Base-by-base conservation (phyloP, 257 asterid genomes). In the Ajuga chamaepitys region DNA sequence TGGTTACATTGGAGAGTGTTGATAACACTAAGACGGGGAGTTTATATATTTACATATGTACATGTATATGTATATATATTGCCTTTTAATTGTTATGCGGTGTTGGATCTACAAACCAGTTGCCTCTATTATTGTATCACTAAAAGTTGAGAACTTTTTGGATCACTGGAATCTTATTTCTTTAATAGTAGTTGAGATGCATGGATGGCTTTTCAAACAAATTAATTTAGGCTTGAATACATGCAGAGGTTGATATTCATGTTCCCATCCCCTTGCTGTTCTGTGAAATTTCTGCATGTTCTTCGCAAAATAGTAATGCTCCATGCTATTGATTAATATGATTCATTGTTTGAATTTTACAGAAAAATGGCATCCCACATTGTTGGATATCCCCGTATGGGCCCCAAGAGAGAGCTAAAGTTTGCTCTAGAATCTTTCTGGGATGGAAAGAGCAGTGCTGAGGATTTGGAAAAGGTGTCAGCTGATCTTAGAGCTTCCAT, bases 301-400 rank as follows among this genome's bases (percentile, higher is more conserved):
- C 18, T 9, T 51, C 18, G 28, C 22, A 9, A 18, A 6, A 40
- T 47, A 6, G 4, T 48, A 10, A 20, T 44, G 25, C 35, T 57
- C 26, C 24, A 2, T 62, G 9, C 26, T 34, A 3, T 7, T 40
- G 28, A 9, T 58, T 46, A 55, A 17, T 35, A 24, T 17, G 66
- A 34, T 44, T 50, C 28, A 70, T 25, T 41, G 42, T 44, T 22
- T 57, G 51, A 58, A 35, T 73, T 56, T 50, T 79, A 66, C 82
- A 85, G 85, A 74, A 83, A 59, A 75, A 91, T 88, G 98, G 96
- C 95, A 0, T 91, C 98, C 11, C 98, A 91, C 75, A 77, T 91
- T 61, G 96, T 88, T 73, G 98, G 98, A 77, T 91, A 91, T 61
- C 98, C 98, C 68, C 96, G 98, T 58, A 86, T 91, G 95, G 98